Base-by-base conservation (phyloP, 2,329 filamentous ascomycete species). In the Epichloe sibirici region DNA sequence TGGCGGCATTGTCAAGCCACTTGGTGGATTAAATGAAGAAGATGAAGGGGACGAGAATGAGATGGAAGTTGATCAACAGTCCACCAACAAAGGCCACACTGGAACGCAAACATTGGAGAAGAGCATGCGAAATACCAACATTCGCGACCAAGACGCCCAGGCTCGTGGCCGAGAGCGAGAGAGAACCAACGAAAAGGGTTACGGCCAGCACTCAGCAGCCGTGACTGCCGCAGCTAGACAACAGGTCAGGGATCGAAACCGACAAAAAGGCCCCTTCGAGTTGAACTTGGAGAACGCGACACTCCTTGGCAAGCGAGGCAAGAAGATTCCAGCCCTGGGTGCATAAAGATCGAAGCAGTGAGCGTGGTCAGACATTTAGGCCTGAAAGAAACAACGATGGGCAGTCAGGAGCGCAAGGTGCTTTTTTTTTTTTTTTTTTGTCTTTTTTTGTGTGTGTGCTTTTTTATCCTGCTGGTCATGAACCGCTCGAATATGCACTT, bases 261-360 rank as follows among this genome's bases (percentile, higher is more conserved):
- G 76, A 57, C 82, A 86, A 59, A 87, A 85, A 68, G 90, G 88
- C 35, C 83, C 86, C 0, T 98, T 98, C 59, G 93, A 98, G 69
- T 78, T 98, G 46, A 96, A 83, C 63, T 73, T 98, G 39, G 89
- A 95, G 58, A 93, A 93, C 52, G 88, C 93, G 1, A 97, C 90
- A 1, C 70, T 98, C 49, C 74, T 98, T 4, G 90, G 90, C 35
- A 81, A 90, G 60, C 71, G 81, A 54, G 74, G 73, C 23, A 74
- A 77, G 60, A 81, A 82, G 61, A 68, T 77, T 45, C 67, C 74
- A 25, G 71, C 74, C 54, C 71, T 70, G 61, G 66, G 66, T 48
- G 66, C 63, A 52, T 70, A 68, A 61, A 42, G 7, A 48, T 4
- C 3, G 28, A 31, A 31, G 28, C 28, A 31, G 28, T 31, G 28